Evolutionary conservation across 2,329 filamentous ascomycete species (phyloP).

Genomic region (Beauveria rudraprayagi): DNA sequence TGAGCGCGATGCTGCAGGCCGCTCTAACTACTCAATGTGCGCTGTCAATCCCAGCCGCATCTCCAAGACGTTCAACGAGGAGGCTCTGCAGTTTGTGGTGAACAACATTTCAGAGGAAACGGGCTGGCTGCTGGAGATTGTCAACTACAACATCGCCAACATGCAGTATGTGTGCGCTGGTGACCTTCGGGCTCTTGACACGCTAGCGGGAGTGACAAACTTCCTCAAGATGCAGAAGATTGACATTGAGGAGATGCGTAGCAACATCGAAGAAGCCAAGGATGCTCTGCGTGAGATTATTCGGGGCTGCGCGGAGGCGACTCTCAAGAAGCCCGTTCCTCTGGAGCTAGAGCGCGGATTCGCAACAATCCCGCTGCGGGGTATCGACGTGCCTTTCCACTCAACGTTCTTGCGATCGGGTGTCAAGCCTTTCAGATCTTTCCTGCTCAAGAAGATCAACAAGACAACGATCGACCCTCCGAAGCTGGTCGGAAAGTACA

Average conservation of each 20-base stretch:
- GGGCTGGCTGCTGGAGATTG: slow-evolving; percentile 93
- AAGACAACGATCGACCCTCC: slow-evolving; percentile 96
- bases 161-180: slow-evolving; percentile 69
- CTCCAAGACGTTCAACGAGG: slow-evolving; percentile 97
- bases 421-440: slow-evolving; percentile 97
- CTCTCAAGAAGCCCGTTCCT: slow-evolving; percentile 78
- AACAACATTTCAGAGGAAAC: slow-evolving; percentile 92
- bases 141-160: slow-evolving; percentile 85
- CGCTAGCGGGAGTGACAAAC: slow-evolving; percentile 75
- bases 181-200: slow-evolving; percentile 63
- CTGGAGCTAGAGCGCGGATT: slow-evolving; percentile 90
- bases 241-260: slow-evolving; percentile 88
- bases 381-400: slow-evolving; percentile 99
- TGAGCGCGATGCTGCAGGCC: slow-evolving; percentile 84
- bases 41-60: slow-evolving; percentile 98
- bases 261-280: slow-evolving; percentile 86
- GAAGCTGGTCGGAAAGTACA: slow-evolving; percentile 97
- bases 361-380: slow-evolving; percentile 91
- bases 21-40: slow-evolving; percentile 99
- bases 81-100: slow-evolving; percentile 92
- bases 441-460: slow-evolving; percentile 99
- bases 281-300: slow-evolving; percentile 86
- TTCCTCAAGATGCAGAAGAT: slow-evolving; percentile 96
- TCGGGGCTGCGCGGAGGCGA: slow-evolving; percentile 76
- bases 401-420: slow-evolving; percentile 95